These are phyloP conservation scores for Vachellia pachyceras DNA, from an alignment of 306 rosid genomes.

Conservation along the genomic window DNA sequence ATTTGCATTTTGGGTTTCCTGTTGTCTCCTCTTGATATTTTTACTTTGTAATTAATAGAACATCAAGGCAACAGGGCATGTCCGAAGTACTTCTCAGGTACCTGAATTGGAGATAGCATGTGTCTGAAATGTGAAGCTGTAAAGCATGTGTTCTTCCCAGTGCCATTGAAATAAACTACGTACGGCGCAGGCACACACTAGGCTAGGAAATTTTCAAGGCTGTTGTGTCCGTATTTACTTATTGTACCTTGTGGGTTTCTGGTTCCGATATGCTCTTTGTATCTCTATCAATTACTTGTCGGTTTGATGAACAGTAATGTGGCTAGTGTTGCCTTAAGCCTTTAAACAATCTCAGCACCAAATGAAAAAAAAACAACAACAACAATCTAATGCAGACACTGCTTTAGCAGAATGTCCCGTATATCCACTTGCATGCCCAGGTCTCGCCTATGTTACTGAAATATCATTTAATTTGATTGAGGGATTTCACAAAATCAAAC, in stretches of 20 bases:
- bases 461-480: no score
- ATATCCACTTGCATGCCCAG: no score
- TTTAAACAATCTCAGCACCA: background rate
- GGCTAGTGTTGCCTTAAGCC: background rate
- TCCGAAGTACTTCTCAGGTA: slow-evolving; percentile 2
- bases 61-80: slow-evolving; percentile 6
- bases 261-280: background rate
- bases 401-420: no score
- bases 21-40: slow-evolving; percentile 10
- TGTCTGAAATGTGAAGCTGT: slow-evolving; percentile 9
- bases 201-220: background rate
- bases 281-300: background rate
- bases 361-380: no score
- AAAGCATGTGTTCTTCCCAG: background rate
- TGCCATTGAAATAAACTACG: background rate
- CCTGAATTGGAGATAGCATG: slow-evolving; percentile 13
- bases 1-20: slow-evolving; percentile 8
- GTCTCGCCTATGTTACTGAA: no score
- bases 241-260: background rate
- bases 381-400: no score
- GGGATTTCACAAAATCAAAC: no score
- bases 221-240: background rate
- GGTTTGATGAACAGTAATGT: background rate
- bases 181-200: background rate
- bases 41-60: background rate